Base-by-base conservation (phyloP, 495 filamentous ascomycete genomes). In the Melanomma pulvis-pyrius region DNA sequence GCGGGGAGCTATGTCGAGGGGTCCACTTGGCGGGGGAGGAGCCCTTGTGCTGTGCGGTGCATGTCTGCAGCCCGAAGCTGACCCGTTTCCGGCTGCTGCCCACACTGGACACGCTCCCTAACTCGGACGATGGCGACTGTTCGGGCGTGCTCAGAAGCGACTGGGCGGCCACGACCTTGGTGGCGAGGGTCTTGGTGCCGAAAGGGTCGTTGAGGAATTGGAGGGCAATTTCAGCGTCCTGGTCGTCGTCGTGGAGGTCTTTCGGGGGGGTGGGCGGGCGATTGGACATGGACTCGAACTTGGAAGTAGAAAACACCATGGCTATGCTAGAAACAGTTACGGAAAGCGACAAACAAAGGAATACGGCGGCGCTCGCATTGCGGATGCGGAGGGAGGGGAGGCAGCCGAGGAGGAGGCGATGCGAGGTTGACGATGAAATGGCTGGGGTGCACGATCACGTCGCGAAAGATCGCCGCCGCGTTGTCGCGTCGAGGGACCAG, bases 21-120 rank as follows among this genome's bases (percentile, higher is more conserved):
- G 34, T 79, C 73, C 6, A 81, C 78, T 58, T 82, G 78, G 21
- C 79, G 68, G 80, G 1, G 76, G 74, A 6, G 82, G 82, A 47
- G 84, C 78, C 56, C 60, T 53, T 88, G 87, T 65, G 87, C 86
- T 78, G 90, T 91, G 59, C 89, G 57, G 87, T 84, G 78, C 86
- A 85, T 65, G 86, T 86, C 15, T 89, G 91, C 63, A 74, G 72
- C 46, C 68, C 73, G 66, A 79, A 80, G 54, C 65, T 75, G 51
- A 80, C 78, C 69, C 82, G 84, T 78, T 97, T 97, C 53, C 78
- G 81, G 2, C 77, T 72, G 61, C 76, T 80, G 41, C 73, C 79
- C 3, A 79, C 80, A 25, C 32, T 25, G n/a, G 44, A 69, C 73
- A 24, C 74, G 65, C n/a, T 75, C 76, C n/a, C 50, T 41, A 73